Evolutionary conservation across 805 yeast genomes (phyloP).

Genomic region (Yarrowia sp.): DNA sequence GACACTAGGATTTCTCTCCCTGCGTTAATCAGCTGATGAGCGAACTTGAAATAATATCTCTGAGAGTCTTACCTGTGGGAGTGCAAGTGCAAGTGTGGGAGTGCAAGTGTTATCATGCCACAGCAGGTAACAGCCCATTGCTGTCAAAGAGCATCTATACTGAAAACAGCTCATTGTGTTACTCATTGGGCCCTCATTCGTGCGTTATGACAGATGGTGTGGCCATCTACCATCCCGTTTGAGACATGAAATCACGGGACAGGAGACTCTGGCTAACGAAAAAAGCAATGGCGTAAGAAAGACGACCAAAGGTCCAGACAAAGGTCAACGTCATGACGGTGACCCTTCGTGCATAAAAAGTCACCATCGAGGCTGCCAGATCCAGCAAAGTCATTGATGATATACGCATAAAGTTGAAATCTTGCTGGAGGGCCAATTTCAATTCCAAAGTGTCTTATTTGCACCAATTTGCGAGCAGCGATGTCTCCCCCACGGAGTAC

Average conservation of each 20-base stretch:
- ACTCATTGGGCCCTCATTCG: not conserved
- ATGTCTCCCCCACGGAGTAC: too few species aligned
- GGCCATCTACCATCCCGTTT: not conserved
- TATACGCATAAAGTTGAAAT: not conserved
- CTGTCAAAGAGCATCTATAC: not conserved
- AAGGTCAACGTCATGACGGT: not conserved
- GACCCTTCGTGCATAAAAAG: not conserved
- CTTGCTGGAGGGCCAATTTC: not conserved
- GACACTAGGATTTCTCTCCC: not conserved
- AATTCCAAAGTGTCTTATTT: not conserved
- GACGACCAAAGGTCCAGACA: not conserved
- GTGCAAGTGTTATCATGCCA: not conserved
- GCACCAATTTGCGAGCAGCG: not conserved
- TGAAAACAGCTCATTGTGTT: not conserved
- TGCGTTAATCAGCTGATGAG: not conserved
- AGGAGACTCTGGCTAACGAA: not conserved
- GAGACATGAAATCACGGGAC: not conserved
- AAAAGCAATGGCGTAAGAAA: too few species aligned
- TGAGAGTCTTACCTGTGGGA: not conserved
- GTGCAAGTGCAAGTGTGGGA: not conserved
- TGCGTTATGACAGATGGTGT: not conserved
- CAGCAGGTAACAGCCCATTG: not conserved
- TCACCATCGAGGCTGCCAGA: not conserved
- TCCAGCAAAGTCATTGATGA: not conserved
- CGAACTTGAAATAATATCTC: not conserved